Conservation (phyloP, 495 filamentous ascomycete species). For the Melanomma pulvis-pyrius region DNA sequence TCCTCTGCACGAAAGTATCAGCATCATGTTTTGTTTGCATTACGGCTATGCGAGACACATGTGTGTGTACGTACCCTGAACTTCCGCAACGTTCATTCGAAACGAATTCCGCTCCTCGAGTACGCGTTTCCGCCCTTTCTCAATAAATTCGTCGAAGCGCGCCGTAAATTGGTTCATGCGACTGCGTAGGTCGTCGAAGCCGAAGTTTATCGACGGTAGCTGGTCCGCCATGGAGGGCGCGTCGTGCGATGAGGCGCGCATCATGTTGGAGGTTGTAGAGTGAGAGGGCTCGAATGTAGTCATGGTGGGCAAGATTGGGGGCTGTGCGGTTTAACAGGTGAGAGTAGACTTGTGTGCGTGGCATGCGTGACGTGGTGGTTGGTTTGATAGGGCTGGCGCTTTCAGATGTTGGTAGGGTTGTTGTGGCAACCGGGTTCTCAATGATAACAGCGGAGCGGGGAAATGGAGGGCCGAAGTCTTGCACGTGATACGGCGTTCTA, state of each 20-base stretch:
- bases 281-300: conserved; percentile 76
- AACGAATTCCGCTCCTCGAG: conserved; percentile 94
- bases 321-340: too few species aligned
- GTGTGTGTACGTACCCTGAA: conserved; percentile 75
- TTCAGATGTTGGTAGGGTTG: too few species aligned
- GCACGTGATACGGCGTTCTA: conserved; percentile 27
- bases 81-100: conserved; percentile 81
- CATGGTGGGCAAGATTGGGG: conserved; percentile 51
- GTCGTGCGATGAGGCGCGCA: conserved; percentile 66
- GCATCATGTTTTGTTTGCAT: not conserved
- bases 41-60: not conserved
- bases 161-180: conserved; percentile 93
- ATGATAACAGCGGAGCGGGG: conserved; percentile 7
- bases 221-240: conserved; percentile 73
- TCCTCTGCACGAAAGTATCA: conserved; percentile 58
- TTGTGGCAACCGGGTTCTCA: conserved; percentile 15
- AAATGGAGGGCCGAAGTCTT: not conserved
- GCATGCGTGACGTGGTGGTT: conserved; percentile 30
- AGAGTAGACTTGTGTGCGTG: not conserved
- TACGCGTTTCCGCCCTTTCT: conserved; percentile 82
- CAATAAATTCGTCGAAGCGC: conserved; percentile 92
- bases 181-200: conserved; percentile 92
- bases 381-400: not conserved
- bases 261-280: conserved; percentile 70
- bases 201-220: conserved; percentile 89